These are phyloP conservation scores for Talaromyces sp. DNA, from an alignment of 2,329 filamentous ascomycete genomes.

Conservation along the genomic window DNA sequence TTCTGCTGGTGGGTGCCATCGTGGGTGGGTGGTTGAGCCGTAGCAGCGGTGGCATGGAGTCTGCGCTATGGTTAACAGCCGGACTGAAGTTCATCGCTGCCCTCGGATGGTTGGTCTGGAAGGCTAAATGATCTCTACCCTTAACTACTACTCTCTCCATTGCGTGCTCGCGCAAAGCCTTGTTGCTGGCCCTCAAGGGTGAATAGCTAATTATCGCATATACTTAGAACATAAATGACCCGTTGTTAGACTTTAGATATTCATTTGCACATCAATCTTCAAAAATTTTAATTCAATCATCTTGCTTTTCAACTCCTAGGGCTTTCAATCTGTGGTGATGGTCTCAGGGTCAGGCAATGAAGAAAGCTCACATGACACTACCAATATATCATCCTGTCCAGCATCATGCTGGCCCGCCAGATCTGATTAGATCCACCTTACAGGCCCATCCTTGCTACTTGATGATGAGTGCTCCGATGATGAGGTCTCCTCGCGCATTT, in stretches of 20 bases:
- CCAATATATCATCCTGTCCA: no score
- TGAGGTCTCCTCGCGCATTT: neutral
- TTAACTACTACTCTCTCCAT: neutral
- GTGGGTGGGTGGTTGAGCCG: conserved; percentile 48
- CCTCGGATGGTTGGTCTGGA: conserved; percentile 45
- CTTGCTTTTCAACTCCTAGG: no score
- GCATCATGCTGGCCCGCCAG: no score
- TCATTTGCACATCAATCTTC: no score
- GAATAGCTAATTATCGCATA: neutral
- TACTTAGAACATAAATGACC: neutral
- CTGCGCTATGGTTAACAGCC: conserved; percentile 47
- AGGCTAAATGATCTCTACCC: conserved; percentile 19
- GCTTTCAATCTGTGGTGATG: no score
- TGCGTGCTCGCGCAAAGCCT: neutral
- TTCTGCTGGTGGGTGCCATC: conserved; percentile 44
- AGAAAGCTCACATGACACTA: no score
- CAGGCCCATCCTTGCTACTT: no score
- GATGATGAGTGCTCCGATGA: no score
- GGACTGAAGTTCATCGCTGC: conserved; percentile 43
- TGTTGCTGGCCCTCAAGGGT: neutral
- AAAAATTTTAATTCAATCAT: no score
- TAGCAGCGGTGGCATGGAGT: conserved; percentile 46
- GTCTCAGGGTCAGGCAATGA: no score
- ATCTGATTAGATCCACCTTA: no score
- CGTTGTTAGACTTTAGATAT: no score